Base-by-base conservation (phyloP, 1,284 basidiomycete species). In the Rhodotorula sp. region DNA sequence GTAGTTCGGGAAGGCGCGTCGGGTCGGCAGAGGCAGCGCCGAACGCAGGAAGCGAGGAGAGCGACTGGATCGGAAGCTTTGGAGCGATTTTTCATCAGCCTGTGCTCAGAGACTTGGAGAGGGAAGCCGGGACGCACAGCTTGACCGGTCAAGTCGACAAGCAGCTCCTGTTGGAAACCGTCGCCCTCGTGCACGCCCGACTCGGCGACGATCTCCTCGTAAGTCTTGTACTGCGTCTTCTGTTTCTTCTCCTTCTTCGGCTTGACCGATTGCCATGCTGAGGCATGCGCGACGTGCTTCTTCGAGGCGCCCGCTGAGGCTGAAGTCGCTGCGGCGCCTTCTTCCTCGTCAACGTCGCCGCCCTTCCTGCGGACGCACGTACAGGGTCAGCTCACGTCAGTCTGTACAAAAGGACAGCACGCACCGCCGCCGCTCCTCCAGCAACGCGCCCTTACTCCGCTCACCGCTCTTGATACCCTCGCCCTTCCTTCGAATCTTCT, bases 131-230 rank as follows among this genome's bases (percentile, higher is more conserved):
- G 13, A 62, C 89, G 71, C 79, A 94, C 91, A 75, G 90, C 90
- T 68, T 90, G 90, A 52, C 94, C 91, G 22, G 92, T 91, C n/a
- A 94, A 91, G 80, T 98, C 94, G 63, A 96, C 90, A 46, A 98
- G 94, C 48, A 70, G 27, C 53, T 70, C 68, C 75, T 89, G 86
- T 4, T 92, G 93, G 57, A 93, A 80, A 85, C 83, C 34, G 4
- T 59, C 62, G 32, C 58, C 61, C 32, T 70, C 63, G 1, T 27
- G 30, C 10, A 39, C 63, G 0, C 89, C 90, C 29, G 89, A 88
- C 79, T 94, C 93, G 5, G 90, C 89, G 56, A 97, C 79, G 66
- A 97, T 91, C 80, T 98, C 87, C 80, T 98, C 94, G 78, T 96
- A 97, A 0, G 92, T 93, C 84, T 94, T 94, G 82, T 95, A 92